Percentiles rank a stretch among this genome's conserved stretches.
Evolutionary conservation across 2,329 filamentous ascomycete species (phyloP).

Genomic region (Trichoderma brevicompactum): DNA sequence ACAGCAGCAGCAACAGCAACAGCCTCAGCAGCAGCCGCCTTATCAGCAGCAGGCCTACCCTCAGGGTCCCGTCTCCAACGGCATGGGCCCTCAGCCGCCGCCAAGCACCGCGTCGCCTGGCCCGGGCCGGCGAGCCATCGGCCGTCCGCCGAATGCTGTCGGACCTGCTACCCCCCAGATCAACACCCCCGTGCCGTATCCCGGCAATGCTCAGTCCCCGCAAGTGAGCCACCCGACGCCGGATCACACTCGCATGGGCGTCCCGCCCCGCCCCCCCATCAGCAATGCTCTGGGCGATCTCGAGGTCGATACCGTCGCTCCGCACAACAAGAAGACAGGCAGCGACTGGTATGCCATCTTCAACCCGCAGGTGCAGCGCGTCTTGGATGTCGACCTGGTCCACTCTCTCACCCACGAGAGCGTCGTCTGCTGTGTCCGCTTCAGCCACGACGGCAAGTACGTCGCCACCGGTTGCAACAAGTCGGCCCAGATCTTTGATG

Average conservation of each 20-base stretch:
- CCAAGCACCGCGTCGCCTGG: slow-evolving; percentile 87
- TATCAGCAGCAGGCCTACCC: slow-evolving; percentile 74
- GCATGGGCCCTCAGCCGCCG: slow-evolving; percentile 81
- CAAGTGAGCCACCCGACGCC: slow-evolving; percentile 84
- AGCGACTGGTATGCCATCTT: slow-evolving; percentile 97
- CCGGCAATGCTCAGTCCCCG: slow-evolving; percentile 79
- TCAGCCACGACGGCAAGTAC: slow-evolving; percentile 93
- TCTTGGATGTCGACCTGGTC: slow-evolving; percentile 90
- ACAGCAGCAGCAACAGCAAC: slow-evolving; percentile 51
- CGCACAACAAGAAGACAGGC: slow-evolving; percentile 85
- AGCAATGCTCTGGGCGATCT: slow-evolving; percentile 78
- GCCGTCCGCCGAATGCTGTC: slow-evolving; percentile 63
- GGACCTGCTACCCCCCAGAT: slow-evolving; percentile 90
- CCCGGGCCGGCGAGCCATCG: slow-evolving; percentile 73
- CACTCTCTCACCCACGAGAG: slow-evolving; percentile 94
- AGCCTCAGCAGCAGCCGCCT: slow-evolving; percentile 43
- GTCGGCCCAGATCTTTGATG: slow-evolving; percentile 99
- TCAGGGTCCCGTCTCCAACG: slow-evolving; percentile 62
- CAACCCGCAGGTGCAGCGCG: slow-evolving; percentile 86
- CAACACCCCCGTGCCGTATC: slow-evolving; percentile 84
- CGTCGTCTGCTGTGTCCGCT: slow-evolving; percentile 96
- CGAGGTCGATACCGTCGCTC: slow-evolving; percentile 81
- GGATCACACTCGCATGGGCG: slow-evolving; percentile 62
- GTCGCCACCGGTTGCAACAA: slow-evolving; percentile 97
- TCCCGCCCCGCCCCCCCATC: slow-evolving; percentile 56